Evolutionary conservation across 139 green algal species (phyloP), one percentile per base, ranked within the genome.

Genomic region (Chlamydomonas sphaeroides): DNA sequence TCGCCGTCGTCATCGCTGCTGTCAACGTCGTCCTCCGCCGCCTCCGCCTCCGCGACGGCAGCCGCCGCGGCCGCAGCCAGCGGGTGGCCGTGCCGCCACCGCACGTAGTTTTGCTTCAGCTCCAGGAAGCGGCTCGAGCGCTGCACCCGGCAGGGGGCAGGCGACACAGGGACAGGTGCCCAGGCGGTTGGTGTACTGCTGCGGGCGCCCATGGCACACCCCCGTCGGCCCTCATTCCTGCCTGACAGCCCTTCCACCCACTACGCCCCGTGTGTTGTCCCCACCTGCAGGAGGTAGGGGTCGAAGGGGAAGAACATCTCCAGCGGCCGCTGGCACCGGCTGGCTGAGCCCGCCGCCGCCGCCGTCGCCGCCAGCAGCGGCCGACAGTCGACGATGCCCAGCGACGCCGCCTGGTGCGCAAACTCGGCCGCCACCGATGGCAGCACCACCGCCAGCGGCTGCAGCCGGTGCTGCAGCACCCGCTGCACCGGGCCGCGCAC

Each of bases 281-380:
- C 45, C 45, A 53, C 45, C 45, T 53, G 56, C 51, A 98, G 93
- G 32, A 98, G 91, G 89, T 97, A 98, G 7, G 96, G 96, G 82
- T 98, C 96, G 75, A 98, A 98, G 7, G 96, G 96, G 69, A 98
- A 98, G 84, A 98, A 98, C 86, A 97, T 95, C 84, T 98, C 95
- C 72, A 98, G 89, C 4, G 91, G 90, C 8, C 93, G 88, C 45
- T 86, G 69, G 30, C 63, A 75, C 38, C 82, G 61, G 42, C 48
- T 45, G 15, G 42, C 23, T 5, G 63, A 42, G 45, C 45, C 45
- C 11, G 11, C 45, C 11, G 10, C 45, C 11, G 11, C 45, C 45
- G 45, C 45, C 11, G 45, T 14, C 45, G 45, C 45, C 42, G 70
- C 30, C 26, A 79, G 17, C 10, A 84, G 66, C 48, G 80, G 65